A percentile compares a stretch with the other conserved stretches of the same genome.
These are phyloP conservation scores for Venturia pyrina DNA, from an alignment of 2,329 filamentous ascomycete species.

Conservation along the genomic window DNA sequence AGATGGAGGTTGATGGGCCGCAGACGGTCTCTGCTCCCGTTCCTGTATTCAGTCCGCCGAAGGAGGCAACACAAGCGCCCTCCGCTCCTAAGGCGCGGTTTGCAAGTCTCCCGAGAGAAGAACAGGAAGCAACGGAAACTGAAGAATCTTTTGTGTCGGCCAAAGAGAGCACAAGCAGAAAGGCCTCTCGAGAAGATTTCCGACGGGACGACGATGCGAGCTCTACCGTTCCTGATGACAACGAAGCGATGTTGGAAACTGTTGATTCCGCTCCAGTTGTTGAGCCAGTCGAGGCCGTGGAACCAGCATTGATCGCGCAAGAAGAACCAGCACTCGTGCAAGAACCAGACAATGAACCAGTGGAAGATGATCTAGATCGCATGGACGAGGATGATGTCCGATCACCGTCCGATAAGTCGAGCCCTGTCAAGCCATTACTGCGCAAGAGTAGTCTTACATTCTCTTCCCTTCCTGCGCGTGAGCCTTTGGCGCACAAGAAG, in stretches of 20 bases:
- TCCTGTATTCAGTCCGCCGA: background rate
- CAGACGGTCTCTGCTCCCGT: background rate
- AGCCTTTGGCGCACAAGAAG: conserved; percentile 76
- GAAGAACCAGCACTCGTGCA: conserved; percentile 16
- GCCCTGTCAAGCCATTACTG: conserved; percentile 64
- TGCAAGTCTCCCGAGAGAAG: conserved; percentile 14
- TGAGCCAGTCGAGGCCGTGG: conserved; percentile 23
- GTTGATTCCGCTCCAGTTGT: conserved; percentile 16
- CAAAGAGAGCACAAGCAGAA: conserved; percentile 30
- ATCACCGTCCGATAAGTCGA: conserved; percentile 61
- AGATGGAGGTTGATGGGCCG: conserved; percentile 30
- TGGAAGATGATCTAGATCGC: conserved; percentile 21
- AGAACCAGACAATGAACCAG: conserved; percentile 19
- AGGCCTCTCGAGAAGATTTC: conserved; percentile 10
- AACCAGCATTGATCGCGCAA: conserved; percentile 14
- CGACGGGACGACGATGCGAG: conserved; percentile 3
- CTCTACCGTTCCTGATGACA: conserved; percentile 17
- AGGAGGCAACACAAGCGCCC: background rate
- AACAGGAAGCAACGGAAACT: conserved; percentile 17
- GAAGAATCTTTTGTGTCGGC: conserved; percentile 40
- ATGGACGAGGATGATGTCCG: conserved; percentile 40
- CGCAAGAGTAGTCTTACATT: conserved; percentile 95
- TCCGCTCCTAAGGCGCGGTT: background rate
- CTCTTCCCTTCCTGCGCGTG: conserved; percentile 80
- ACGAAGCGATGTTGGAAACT: conserved; percentile 13